phyloP scores from a whole-genome alignment of 164 flowering plant species.

The Vitis cinerea region DNA sequence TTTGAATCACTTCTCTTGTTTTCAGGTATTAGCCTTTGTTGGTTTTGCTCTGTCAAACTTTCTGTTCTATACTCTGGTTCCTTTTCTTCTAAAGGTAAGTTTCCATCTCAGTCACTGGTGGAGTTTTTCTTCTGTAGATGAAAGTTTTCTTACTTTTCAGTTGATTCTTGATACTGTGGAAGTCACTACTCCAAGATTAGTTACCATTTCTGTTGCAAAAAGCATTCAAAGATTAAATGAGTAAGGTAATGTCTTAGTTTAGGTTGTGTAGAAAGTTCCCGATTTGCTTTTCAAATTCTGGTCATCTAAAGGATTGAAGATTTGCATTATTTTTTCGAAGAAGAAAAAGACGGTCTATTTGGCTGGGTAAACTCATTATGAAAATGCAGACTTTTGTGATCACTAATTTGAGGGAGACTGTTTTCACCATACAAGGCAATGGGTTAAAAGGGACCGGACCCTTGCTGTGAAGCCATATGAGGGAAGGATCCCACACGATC shows the following conservation, averaged over 20 bases:
- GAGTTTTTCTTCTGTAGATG: neutral
- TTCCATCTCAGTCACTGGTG: slow-evolving; percentile 2
- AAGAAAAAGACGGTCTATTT: too few relatives aligned
- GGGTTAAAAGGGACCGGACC: too few relatives aligned
- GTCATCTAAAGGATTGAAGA: too few relatives aligned
- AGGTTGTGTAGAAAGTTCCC: neutral
- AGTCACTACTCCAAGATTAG: neutral
- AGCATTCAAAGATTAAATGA: neutral
- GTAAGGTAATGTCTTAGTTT: neutral
- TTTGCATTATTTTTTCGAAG: too few relatives aligned
- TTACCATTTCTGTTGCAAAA: neutral
- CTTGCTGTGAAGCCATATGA: too few relatives aligned
- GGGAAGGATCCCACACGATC: too few relatives aligned
- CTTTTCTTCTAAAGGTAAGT: slow-evolving; percentile 68
- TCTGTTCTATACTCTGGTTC: slow-evolving; percentile 50
- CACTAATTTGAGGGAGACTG: too few relatives aligned
- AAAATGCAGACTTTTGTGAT: too few relatives aligned
- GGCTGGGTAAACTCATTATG: too few relatives aligned
- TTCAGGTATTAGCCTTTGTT: slow-evolving; percentile 51
- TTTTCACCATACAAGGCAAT: too few relatives aligned
- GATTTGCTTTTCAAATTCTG: neutral
- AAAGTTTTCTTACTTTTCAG: neutral
- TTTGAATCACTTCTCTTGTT: neutral
- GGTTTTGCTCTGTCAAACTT: slow-evolving; percentile 49
- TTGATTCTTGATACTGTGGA: neutral